A percentile compares a stretch with the other conserved stretches of the same genome.
Evolutionary conservation across 352 stramenopile genomes (phyloP).

Genomic region (Aphanomyces cochlioides): DNA sequence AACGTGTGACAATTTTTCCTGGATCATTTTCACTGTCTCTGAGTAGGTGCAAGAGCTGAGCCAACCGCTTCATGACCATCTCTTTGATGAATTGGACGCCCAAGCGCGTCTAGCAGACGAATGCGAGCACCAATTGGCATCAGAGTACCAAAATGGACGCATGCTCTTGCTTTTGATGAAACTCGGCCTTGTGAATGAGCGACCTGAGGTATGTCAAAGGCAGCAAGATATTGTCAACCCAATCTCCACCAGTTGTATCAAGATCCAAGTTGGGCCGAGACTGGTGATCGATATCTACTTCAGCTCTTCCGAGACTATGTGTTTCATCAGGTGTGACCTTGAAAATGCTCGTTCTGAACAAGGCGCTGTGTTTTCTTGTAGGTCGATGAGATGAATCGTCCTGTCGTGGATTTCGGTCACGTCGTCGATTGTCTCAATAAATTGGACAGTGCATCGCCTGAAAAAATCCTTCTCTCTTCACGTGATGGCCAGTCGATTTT

Average conservation of each 20-base stretch:
- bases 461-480: constrained; percentile 79
- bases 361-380: not conserved
- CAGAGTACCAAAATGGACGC: constrained; percentile 79
- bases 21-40: too few relatives aligned
- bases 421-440: constrained; percentile 83
- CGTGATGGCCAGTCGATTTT: constrained; percentile 82
- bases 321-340: constrained; percentile 70
- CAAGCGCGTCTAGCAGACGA: constrained; percentile 34
- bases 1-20: not conserved
- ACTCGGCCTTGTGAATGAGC: constrained; percentile 66
- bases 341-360: not conserved
- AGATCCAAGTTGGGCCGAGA: constrained; percentile 77
- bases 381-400: constrained; percentile 58
- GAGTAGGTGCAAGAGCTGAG: not conserved
- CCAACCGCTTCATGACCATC: constrained; percentile 9
- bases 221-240: not conserved
- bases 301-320: constrained; percentile 90
- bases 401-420: constrained; percentile 87
- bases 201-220: constrained; percentile 46
- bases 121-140: constrained; percentile 46
- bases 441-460: constrained; percentile 72
- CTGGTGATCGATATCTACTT: constrained; percentile 78
- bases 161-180: constrained; percentile 66
- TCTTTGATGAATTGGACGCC: not conserved
- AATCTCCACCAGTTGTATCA: constrained; percentile 37